These are phyloP conservation scores for Aspergillus jensenii DNA, from an alignment of 2,329 filamentous ascomycete genomes.

Conservation along the genomic window DNA sequence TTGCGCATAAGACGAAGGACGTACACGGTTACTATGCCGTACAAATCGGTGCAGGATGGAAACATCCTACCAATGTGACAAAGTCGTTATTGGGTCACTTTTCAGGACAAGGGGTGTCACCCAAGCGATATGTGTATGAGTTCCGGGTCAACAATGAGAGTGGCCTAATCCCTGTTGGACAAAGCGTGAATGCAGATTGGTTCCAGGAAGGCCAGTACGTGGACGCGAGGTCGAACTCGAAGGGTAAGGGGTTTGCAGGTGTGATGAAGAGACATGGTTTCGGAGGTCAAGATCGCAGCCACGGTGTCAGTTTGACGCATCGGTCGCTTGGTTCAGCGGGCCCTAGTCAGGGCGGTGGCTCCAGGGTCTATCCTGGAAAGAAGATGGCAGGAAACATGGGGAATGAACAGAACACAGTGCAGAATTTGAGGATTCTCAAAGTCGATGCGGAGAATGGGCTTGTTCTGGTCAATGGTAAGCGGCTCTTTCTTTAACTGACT, in stretches of 20 bases:
- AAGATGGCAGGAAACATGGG: constrained; percentile 98
- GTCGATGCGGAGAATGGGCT: constrained; percentile 85
- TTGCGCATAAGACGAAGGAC: constrained; percentile 78
- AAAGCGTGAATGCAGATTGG: constrained; percentile 79
- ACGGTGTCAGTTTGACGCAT: constrained; percentile 95
- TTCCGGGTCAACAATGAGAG: constrained; percentile 76
- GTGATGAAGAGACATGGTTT: constrained; percentile 98
- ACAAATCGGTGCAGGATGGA: constrained; percentile 78
- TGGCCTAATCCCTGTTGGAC: constrained; percentile 74
- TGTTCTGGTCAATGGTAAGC: constrained; percentile 76
- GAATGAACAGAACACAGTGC: constrained; percentile 79
- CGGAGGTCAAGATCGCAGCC: constrained; percentile 80
- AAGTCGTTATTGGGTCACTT: constrained; percentile 85
- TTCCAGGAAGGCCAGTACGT: constrained; percentile 89
- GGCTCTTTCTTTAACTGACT: not conserved
- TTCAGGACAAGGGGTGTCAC: constrained; percentile 74
- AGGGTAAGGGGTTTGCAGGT: constrained; percentile 92
- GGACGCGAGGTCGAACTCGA: constrained; percentile 74
- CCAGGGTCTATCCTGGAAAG: constrained; percentile 90
- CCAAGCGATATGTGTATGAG: constrained; percentile 81
- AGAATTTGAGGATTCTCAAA: constrained; percentile 87
- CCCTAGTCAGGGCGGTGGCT: constrained; percentile 87
- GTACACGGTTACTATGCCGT: constrained; percentile 92
- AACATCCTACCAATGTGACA: constrained; percentile 73
- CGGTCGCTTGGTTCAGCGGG: constrained; percentile 87